Conservation (phyloP, 352 stramenopile genomes). For the Globisporangium canariense region DNA sequence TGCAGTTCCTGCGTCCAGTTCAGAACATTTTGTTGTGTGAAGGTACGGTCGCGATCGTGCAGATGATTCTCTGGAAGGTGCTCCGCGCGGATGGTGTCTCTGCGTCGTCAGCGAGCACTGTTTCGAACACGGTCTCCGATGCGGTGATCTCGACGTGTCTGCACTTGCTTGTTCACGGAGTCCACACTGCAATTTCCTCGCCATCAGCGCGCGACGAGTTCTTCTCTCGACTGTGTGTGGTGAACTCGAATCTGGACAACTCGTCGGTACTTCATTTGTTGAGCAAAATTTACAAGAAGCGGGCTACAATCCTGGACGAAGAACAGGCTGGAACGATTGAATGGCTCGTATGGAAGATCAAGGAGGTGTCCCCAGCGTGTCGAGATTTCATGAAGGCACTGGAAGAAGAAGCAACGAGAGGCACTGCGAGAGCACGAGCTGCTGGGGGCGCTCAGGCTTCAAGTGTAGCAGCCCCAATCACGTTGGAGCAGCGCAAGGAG, state of each 20-base stretch:
- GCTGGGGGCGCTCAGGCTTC: background rate
- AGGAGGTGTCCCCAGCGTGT: conserved; percentile 39
- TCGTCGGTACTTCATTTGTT: conserved; percentile 58
- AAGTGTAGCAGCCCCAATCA: conserved; percentile 26
- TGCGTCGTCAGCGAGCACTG: conserved; percentile 12
- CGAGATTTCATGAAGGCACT: conserved; percentile 33
- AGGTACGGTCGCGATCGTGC: conserved; percentile 58
- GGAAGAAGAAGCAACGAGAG: conserved; percentile 27
- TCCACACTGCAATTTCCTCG: conserved; percentile 49
- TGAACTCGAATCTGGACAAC: conserved; percentile 28
- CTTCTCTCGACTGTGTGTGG: conserved; percentile 45
- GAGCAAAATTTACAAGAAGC: conserved; percentile 41
- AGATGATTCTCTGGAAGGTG: conserved; percentile 67
- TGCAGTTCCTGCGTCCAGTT: conserved; percentile 53
- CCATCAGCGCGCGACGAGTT: conserved; percentile 28
- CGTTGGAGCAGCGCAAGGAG: conserved; percentile 73
- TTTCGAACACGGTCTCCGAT: conserved; percentile 55
- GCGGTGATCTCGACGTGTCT: conserved; percentile 81
- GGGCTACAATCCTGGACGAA: conserved; percentile 49
- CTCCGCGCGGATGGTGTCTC: conserved; percentile 27
- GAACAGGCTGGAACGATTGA: conserved; percentile 73
- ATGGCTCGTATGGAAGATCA: conserved; percentile 72
- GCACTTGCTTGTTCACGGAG: conserved; percentile 75
- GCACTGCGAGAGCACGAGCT: conserved; percentile 17
- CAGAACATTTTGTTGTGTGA: conserved; percentile 66